Percentiles rank a stretch among this genome's conserved stretches.
These are phyloP conservation scores for Aureobasidium sp. DNA, from an alignment of 2,329 filamentous ascomycete species.

Conservation along the genomic window DNA sequence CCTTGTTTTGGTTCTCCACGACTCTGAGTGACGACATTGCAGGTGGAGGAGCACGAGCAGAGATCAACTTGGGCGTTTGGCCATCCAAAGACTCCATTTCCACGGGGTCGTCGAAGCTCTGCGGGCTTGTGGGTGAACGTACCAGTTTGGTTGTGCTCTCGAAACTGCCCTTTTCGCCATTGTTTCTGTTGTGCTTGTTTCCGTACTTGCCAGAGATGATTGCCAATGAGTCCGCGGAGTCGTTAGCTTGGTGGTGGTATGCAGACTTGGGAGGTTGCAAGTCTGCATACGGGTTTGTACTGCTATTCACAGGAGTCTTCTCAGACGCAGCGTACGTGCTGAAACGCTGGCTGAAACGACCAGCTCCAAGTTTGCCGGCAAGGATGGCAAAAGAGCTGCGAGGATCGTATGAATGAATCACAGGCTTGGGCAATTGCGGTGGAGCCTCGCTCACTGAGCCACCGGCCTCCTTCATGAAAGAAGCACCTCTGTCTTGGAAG, in stretches of 20 bases:
- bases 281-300: background rate
- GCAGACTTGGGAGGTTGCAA: background rate
- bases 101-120: slow-evolving; percentile 10
- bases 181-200: slow-evolving; percentile 38
- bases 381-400: slow-evolving; percentile 18
- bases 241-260: slow-evolving; percentile 16
- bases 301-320: background rate
- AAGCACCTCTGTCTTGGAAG: slow-evolving; percentile 42
- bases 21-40: background rate
- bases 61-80: background rate
- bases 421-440: slow-evolving; percentile 11
- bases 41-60: slow-evolving; percentile 30
- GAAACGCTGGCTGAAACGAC: slow-evolving; percentile 6
- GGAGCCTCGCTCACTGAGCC: slow-evolving; percentile 23
- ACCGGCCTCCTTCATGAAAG: slow-evolving; percentile 44
- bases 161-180: slow-evolving; percentile 43
- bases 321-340: background rate
- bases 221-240: slow-evolving; percentile 33
- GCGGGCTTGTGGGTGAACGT: slow-evolving; percentile 32
- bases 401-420: slow-evolving; percentile 14
- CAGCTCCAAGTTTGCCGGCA: slow-evolving; percentile 6
- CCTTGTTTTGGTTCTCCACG: slow-evolving; percentile 26
- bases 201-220: slow-evolving; percentile 49
- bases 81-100: slow-evolving; percentile 16
- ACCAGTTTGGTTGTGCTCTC: slow-evolving; percentile 52